Evolutionary conservation across 306 rosid genomes (phyloP).

Genomic region (Malus fusca): DNA sequence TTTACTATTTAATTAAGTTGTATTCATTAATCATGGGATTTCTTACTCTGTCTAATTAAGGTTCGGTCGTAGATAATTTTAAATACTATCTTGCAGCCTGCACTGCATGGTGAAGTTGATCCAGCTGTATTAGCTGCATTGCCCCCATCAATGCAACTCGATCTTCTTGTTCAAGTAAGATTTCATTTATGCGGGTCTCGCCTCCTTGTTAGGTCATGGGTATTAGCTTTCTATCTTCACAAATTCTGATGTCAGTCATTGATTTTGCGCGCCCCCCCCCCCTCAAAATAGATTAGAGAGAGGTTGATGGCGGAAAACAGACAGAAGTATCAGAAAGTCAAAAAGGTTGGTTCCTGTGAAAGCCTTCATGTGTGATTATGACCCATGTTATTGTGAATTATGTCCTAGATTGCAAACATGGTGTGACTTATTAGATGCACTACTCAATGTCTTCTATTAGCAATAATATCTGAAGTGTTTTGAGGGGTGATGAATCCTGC

Average conservation of each 20-base stretch:
- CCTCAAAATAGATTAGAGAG: constrained; percentile 86
- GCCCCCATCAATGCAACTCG: constrained; percentile 84
- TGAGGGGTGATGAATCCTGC: not conserved
- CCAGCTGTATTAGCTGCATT: constrained; percentile 73
- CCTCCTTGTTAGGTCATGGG: not conserved
- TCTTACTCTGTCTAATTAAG: not conserved
- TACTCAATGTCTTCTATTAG: not conserved
- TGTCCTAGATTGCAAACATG: not conserved
- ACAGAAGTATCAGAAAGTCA: constrained; percentile 88
- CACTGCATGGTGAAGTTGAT: constrained; percentile 56
- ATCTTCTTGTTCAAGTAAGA: constrained; percentile 78
- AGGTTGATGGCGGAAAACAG: constrained; percentile 83
- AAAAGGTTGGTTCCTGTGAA: constrained; percentile 64
- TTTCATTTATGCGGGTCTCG: not conserved
- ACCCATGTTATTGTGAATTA: constrained; percentile 1
- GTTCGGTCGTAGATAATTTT: not conserved
- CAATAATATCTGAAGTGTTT: not conserved
- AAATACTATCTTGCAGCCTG: constrained; percentile 42
- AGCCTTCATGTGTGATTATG: constrained; percentile 8
- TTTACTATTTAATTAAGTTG: not conserved
- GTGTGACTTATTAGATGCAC: not conserved
- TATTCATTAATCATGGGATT: not conserved
- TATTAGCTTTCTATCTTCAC: not conserved
- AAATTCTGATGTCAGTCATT: constrained; percentile 14
- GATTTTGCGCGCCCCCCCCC: constrained; percentile 5